Percentiles rank a stretch among this genome's conserved stretches.
Conservation (phyloP, 768 basidiomycete genomes). For the Lactarius evosmus region DNA sequence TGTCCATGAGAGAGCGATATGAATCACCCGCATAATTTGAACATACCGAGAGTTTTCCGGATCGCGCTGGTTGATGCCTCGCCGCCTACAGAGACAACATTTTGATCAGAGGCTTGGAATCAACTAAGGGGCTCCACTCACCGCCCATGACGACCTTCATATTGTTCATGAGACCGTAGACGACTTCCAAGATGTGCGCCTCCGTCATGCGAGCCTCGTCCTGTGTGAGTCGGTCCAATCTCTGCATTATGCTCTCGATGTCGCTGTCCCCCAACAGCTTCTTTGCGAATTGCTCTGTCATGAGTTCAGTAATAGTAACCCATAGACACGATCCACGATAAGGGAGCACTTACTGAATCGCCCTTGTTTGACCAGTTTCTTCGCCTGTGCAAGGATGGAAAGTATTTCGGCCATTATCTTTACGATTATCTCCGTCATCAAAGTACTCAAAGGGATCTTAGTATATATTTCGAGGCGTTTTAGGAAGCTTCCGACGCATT, state of each 20-base stretch:
- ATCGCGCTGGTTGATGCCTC: neutral
- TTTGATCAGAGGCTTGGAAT: neutral
- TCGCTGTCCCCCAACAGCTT: slow-evolving; percentile 1
- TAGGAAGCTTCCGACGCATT: neutral
- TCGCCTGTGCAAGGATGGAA: neutral
- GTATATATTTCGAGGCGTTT: neutral
- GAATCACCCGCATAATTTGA: too few species aligned
- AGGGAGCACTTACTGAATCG: neutral
- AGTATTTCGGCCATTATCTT: neutral
- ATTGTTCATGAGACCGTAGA: neutral
- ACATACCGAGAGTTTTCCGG: neutral
- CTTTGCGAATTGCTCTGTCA: slow-evolving; percentile 5
- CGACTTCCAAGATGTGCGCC: neutral
- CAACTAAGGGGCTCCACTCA: neutral
- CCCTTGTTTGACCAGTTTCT: neutral
- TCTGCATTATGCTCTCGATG: neutral
- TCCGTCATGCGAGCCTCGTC: slow-evolving; percentile 3
- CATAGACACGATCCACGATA: neutral
- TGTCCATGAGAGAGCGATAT: neutral
- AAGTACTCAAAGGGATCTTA: neutral
- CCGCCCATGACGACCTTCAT: neutral
- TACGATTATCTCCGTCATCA: neutral
- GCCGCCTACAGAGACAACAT: neutral
- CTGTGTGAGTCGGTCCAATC: slow-evolving; percentile 6
- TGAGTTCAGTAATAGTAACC: slow-evolving; percentile 22